phyloP scores from a whole-genome alignment of 2,329 filamentous ascomycete genomes.

The Talaromyces funiculosus region DNA sequence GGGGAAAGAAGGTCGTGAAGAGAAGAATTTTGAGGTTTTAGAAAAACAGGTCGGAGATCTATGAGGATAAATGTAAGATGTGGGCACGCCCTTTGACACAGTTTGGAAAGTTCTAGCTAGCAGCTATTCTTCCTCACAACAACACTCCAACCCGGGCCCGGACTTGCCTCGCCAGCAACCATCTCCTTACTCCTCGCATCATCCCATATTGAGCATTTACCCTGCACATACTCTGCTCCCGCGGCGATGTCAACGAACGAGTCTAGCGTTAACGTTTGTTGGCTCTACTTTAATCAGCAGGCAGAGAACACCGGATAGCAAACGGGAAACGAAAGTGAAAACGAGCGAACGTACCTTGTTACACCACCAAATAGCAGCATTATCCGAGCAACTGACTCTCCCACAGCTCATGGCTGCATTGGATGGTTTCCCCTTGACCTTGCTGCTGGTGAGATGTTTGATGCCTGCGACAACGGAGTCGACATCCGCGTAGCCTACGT shows the following conservation, averaged over 20 bases:
- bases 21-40: background rate
- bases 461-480: background rate
- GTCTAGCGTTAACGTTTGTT: background rate
- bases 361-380: conserved; percentile 4
- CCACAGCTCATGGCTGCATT: background rate
- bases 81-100: background rate
- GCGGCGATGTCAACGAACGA: background rate
- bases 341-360: background rate
- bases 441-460: background rate
- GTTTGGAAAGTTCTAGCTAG: background rate
- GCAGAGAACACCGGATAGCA: too few species aligned
- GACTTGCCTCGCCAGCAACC: background rate
- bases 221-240: background rate
- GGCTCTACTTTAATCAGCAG: background rate
- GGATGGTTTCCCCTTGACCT: background rate
- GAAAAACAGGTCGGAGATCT: too few species aligned
- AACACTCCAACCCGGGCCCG: background rate
- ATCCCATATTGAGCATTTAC: background rate
- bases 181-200: background rate
- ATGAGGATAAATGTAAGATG: too few species aligned
- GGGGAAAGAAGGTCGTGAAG: background rate
- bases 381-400: background rate
- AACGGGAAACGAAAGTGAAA: background rate
- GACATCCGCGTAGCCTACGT: background rate
- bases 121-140: conserved; percentile 4